These are phyloP conservation scores for Ophiostoma perfectum DNA, from an alignment of 2,329 filamentous ascomycete species.

Conservation along the genomic window DNA sequence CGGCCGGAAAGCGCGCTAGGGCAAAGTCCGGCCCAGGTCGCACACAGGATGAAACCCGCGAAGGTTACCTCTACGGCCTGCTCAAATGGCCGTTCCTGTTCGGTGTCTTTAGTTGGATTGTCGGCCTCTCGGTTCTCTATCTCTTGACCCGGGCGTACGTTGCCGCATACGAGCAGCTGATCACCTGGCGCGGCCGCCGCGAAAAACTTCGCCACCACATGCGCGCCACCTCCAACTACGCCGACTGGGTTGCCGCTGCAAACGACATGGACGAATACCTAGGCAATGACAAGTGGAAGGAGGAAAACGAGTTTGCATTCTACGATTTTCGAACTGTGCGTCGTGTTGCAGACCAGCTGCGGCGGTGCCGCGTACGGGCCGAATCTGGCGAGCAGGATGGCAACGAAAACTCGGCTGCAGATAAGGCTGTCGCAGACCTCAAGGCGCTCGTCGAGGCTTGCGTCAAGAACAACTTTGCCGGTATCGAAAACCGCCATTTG, in stretches of 20 bases:
- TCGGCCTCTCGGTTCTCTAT: slow-evolving; percentile 67
- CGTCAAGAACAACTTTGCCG: slow-evolving; percentile 96
- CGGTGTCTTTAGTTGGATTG: slow-evolving; percentile 74
- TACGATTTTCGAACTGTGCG: slow-evolving; percentile 84
- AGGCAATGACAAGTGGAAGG: slow-evolving; percentile 75
- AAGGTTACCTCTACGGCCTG: slow-evolving; percentile 83
- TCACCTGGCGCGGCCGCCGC: slow-evolving; percentile 80
- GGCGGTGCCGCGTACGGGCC: slow-evolving; percentile 55
- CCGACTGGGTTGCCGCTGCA: slow-evolving; percentile 77
- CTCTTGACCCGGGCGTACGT: slow-evolving; percentile 82
- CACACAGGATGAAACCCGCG: slow-evolving; percentile 84
- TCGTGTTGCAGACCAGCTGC: slow-evolving; percentile 71
- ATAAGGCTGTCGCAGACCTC: slow-evolving; percentile 50
- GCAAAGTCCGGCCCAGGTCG: slow-evolving; percentile 40
- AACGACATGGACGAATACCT: slow-evolving; percentile 73
- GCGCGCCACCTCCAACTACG: slow-evolving; percentile 66
- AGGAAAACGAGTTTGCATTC: slow-evolving; percentile 70
- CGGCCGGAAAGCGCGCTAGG: slow-evolving; percentile 29
- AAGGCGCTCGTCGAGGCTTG: slow-evolving; percentile 77
- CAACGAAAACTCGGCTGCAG: slow-evolving; percentile 28
- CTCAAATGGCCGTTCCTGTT: slow-evolving; percentile 89
- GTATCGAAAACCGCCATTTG: slow-evolving; percentile 86
- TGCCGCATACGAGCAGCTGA: slow-evolving; percentile 81
- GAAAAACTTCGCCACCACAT: slow-evolving; percentile 66
- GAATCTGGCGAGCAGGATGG: slow-evolving; percentile 42